Base-by-base conservation (phyloP, 257 asterid genomes). In the Plectranthus barbatus region DNA sequence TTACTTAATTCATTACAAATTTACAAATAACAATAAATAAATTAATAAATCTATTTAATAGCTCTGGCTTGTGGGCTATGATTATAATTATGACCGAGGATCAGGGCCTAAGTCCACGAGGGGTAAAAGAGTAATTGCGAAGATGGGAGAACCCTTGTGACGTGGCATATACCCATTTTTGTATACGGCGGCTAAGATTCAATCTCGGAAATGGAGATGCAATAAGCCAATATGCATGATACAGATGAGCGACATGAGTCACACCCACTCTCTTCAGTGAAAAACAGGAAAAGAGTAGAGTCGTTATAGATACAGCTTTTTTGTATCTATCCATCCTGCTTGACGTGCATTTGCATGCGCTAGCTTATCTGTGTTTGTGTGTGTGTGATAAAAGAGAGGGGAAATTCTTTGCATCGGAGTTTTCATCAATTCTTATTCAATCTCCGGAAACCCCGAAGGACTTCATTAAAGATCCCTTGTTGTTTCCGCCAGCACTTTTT, bases 331-430 rank as follows among this genome's bases (percentile, higher is more conserved):
- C 20, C 36, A 17, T 33, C n/a, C 62, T 34, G 29, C 37, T 52
- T 46, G 45, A 68, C 78, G 59, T 73, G 74, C 73, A 66, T 69
- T 52, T 70, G 74, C 76, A 64, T 72, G 71, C 67, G 77, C 64
- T 75, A 33, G 77, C 64, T 75, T 41, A 56, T 56, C 72, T 70
- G 73, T 66, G 67, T 15, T n/a, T 41, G 67, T 70, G 73, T 66
- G 67, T 15, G 19, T 41, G 67, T 72, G 50, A 56, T 24, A 67
- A 71, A 50, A 39, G 48, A 71, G 59, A 54, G 79, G 11, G 50
- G 23, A 13, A 14, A 18, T 9, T 20, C 31, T 19, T 69, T 29
- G 65, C 81, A 68, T 77, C 40, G 79, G 71, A 63, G 15, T 74
- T 69, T 69, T 53, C 82, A 60, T 65, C 71, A 59, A 36, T 34